Base-by-base conservation (phyloP, 169 alveolate species). In the Cryptosporidium ubiquitum region DNA sequence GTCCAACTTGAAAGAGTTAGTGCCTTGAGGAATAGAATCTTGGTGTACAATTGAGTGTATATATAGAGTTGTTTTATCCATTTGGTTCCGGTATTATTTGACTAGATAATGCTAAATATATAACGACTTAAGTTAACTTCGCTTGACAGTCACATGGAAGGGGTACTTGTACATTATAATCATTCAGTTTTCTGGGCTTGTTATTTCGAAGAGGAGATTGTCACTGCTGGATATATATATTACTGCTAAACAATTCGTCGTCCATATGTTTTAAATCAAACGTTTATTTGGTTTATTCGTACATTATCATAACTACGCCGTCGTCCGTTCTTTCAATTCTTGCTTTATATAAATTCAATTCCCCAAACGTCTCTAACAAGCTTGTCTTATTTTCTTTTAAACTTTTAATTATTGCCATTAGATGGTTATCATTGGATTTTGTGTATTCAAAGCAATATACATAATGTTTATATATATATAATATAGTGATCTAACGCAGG, bases 361-460 rank as follows among this genome's bases (percentile, higher is more conserved):
- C 9, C 10, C 10, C 16, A n/a, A 47, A 47, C 55, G 55, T 47
- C 20, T 47, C 55, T 12, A 47, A 47, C 55, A 47, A 47, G 55
- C 23, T 64, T 64, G 71, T 37, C 51, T 31, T 64, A 64, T 64
- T 64, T 9, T 37, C 10, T 31, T 64, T 64, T 31, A n/a, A 64
- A 29, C 1, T 29, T 64, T 37, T 33, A n/a, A 29, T 6, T 64
- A 14, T 64, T n/a, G 70, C 9, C 42, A 14, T 64, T 64, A 37
- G 71, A 64, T 37, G 49, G 42, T 58, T 58, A 5, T 64, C 16
- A 64, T 5, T 64, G 40, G 40, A 10, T 33, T 55, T 37, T 64
- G 49, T 64, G 71, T 64, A 64, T 64, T 64, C 71, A 64, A 64
- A 64, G 71, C 40, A 64, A 64, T 64, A 64, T 37, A 35, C 49